Evolutionary conservation across 305 asterid species (phyloP).

Genomic region (Solanum chacoense): DNA sequence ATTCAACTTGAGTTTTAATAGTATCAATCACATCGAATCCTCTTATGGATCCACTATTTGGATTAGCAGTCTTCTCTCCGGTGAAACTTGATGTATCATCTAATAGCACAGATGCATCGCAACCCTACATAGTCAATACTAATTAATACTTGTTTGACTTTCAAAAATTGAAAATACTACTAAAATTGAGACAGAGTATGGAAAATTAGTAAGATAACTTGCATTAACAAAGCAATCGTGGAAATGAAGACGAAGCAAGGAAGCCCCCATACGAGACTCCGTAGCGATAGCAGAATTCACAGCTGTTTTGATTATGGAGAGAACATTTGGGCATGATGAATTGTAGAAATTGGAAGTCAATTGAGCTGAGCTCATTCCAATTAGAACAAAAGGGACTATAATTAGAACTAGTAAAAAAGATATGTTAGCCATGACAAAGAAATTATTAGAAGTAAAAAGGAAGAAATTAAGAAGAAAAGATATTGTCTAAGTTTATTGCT

Average conservation of each 20-base stretch:
- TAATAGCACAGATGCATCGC: conserved; percentile 54
- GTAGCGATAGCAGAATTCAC: conserved; percentile 27
- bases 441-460: background rate
- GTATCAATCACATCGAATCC: conserved; percentile 52
- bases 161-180: rapidly evolving
- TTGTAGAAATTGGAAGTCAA: conserved; percentile 34
- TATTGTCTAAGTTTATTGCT: background rate
- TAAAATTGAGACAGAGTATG: too few species aligned
- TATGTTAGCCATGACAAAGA: background rate
- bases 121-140: conserved; percentile 32
- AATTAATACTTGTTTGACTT: background rate
- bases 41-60: conserved; percentile 50
- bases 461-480: background rate
- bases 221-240: conserved; percentile 68
- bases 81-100: conserved; percentile 47
- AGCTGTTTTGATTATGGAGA: conserved; percentile 21
- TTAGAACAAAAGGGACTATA: conserved; percentile 16
- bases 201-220: background rate
- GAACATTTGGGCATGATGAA: conserved; percentile 40
- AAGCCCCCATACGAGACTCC: conserved; percentile 59
- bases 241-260: conserved; percentile 67
- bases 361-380: conserved; percentile 31
- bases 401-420: conserved; percentile 3
- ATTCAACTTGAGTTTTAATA: conserved; percentile 49
- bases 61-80: conserved; percentile 48